These are phyloP conservation scores for Vitis hybrid DNA, from an alignment of 177 flowering plant genomes.

Conservation along the genomic window DNA sequence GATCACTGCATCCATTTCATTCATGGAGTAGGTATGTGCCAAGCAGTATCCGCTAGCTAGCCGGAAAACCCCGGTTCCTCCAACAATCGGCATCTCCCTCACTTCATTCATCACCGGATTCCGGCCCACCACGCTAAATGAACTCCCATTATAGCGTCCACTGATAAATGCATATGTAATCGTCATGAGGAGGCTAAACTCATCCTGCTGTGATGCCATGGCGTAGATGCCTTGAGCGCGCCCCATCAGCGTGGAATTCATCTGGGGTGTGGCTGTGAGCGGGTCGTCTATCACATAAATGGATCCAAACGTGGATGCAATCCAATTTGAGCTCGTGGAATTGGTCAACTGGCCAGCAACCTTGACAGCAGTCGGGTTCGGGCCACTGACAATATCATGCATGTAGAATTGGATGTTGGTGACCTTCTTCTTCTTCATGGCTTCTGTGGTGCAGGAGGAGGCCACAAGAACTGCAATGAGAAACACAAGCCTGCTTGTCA, in stretches of 20 bases:
- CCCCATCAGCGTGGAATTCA: conserved; percentile 16
- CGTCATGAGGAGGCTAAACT: conserved; percentile 24
- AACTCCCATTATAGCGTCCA: conserved; percentile 24
- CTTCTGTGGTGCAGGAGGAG: conserved; percentile 11
- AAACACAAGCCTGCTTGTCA: conserved; percentile 8
- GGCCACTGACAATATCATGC: conserved; percentile 29
- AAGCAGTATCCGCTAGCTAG: conserved; percentile 25
- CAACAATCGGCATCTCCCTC: conserved; percentile 28
- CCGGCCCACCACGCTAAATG: conserved; percentile 21
- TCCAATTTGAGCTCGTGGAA: conserved; percentile 9
- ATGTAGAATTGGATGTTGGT: conserved; percentile 32
- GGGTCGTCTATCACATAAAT: conserved; percentile 22
- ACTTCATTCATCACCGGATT: conserved; percentile 19
- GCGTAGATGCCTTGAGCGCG: conserved; percentile 28
- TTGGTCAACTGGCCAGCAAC: conserved; percentile 26
- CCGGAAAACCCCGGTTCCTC: conserved; percentile 28
- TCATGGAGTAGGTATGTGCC: conserved; percentile 14
- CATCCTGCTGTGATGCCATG: conserved; percentile 13
- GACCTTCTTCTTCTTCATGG: conserved; percentile 11
- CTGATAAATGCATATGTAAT: conserved; percentile 16
- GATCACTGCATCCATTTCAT: conserved; percentile 17
- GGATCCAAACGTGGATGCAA: conserved; percentile 15
- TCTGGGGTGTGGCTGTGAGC: conserved; percentile 11
- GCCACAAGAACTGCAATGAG: conserved; percentile 10
- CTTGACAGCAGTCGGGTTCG: conserved; percentile 23